Evolutionary conservation across 495 filamentous ascomycete species (phyloP).

Genomic region (Hypoxylon trugodes): DNA sequence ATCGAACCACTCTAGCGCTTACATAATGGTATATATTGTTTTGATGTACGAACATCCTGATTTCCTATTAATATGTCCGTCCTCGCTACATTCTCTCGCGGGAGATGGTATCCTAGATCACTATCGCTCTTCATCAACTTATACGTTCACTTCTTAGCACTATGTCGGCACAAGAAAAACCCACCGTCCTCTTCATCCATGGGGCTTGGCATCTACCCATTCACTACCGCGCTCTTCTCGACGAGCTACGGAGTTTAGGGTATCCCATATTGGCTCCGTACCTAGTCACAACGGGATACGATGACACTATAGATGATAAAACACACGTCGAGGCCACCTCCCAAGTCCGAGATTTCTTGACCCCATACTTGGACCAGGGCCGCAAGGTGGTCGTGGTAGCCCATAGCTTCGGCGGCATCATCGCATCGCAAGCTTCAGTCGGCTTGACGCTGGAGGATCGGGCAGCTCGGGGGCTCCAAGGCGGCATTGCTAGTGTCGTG

Average conservation of each 20-base stretch:
- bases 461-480: slow-evolving; percentile 33
- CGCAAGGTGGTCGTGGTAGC: slow-evolving; percentile 47
- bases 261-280: slow-evolving; percentile 49
- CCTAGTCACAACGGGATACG: slow-evolving; percentile 46
- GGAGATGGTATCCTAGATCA: background rate
- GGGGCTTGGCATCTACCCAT: slow-evolving; percentile 55
- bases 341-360: slow-evolving; percentile 34
- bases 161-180: slow-evolving; percentile 33
- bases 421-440: slow-evolving; percentile 47
- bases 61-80: background rate
- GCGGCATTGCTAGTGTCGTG: slow-evolving; percentile 52
- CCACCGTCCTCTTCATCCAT: slow-evolving; percentile 52
- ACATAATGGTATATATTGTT: too few species aligned
- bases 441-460: slow-evolving; percentile 42
- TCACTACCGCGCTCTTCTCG: slow-evolving; percentile 48
- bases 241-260: slow-evolving; percentile 42
- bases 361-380: slow-evolving; percentile 38
- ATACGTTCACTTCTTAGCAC: background rate
- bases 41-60: too few species aligned
- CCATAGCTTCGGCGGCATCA: slow-evolving; percentile 54
- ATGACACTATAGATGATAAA: slow-evolving; percentile 35
- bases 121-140: background rate
- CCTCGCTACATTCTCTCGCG: background rate
- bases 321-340: slow-evolving; percentile 40
- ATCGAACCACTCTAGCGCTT: too few species aligned